Conservation (phyloP, 495 filamentous ascomycete genomes). For the Elaphomyces granulatus region DNA sequence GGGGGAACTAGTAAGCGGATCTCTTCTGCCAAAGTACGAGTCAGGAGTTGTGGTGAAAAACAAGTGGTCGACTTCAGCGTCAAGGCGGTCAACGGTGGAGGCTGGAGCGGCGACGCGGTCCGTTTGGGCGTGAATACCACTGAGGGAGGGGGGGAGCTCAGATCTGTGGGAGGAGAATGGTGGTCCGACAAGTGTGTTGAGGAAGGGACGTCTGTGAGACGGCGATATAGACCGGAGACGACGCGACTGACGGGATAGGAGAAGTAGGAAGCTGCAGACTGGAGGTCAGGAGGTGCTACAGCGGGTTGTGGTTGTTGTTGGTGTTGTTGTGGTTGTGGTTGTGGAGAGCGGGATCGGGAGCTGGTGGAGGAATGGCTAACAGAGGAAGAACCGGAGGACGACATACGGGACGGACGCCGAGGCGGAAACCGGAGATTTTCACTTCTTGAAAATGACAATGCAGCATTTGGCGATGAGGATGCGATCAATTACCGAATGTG, state of each 20-base stretch:
- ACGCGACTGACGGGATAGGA: constrained; percentile 42
- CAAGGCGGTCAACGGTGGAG: constrained; percentile 42
- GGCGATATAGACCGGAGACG: constrained; percentile 38
- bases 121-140: constrained; percentile 35
- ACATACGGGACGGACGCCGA: constrained; percentile 11
- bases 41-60: constrained; percentile 40
- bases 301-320: constrained; percentile 9
- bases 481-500: constrained; percentile 7
- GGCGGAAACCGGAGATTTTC: constrained; percentile 3
- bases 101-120: constrained; percentile 46
- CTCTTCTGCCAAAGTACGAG: constrained; percentile 70
- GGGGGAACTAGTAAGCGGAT: constrained; percentile 80
- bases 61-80: constrained; percentile 26
- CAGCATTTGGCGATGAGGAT: constrained; percentile 2
- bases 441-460: background rate
- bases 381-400: constrained; percentile 14
- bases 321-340: constrained; percentile 5
- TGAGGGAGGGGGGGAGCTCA: constrained; percentile 15
- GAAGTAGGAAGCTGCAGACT: constrained; percentile 35
- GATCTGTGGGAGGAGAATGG: constrained; percentile 9
- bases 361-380: constrained; percentile 17
- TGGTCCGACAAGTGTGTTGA: constrained; percentile 11
- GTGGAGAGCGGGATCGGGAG: constrained; percentile 21
- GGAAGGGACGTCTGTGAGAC: constrained; percentile 28
- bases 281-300: constrained; percentile 11